Conservation (phyloP, 306 rosid genomes). For the Corylus avellana region DNA sequence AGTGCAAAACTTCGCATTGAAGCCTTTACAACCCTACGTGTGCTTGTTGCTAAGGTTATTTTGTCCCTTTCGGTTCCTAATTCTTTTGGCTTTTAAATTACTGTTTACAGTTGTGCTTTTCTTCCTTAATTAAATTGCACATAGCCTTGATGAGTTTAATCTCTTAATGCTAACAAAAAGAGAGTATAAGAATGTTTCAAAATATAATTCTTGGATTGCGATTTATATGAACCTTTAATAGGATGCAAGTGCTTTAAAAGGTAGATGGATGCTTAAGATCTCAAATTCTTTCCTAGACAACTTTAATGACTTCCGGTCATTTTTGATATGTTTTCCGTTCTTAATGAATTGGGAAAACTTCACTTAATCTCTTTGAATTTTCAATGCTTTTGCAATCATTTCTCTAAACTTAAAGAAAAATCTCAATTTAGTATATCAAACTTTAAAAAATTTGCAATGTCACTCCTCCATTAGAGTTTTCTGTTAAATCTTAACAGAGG, state of each 20-base stretch:
- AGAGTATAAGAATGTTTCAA: neutral
- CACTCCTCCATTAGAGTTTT: too few relatives aligned
- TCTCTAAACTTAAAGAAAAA: too few relatives aligned
- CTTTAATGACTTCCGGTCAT: neutral
- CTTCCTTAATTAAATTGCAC: neutral
- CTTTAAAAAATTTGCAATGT: too few relatives aligned
- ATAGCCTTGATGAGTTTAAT: neutral
- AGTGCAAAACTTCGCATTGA: constrained; percentile 75
- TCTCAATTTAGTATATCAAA: too few relatives aligned
- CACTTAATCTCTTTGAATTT: too few relatives aligned
- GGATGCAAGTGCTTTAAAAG: neutral
- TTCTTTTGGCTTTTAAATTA: neutral
- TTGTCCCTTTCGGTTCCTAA: neutral
- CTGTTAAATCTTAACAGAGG: too few relatives aligned
- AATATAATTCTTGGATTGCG: neutral
- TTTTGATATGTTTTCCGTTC: neutral
- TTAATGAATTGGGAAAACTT: neutral
- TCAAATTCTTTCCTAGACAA: neutral
- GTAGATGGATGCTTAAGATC: neutral
- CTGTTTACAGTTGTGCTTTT: neutral
- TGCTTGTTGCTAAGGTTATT: constrained; percentile 86
- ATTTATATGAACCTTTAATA: neutral
- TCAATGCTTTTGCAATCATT: too few relatives aligned
- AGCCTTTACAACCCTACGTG: constrained; percentile 71
- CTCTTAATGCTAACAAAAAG: neutral